A percentile compares a stretch with the other conserved stretches of the same genome.
phyloP scores from a whole-genome alignment of 352 stramenopile genomes.

The Achlya hypogyna region DNA sequence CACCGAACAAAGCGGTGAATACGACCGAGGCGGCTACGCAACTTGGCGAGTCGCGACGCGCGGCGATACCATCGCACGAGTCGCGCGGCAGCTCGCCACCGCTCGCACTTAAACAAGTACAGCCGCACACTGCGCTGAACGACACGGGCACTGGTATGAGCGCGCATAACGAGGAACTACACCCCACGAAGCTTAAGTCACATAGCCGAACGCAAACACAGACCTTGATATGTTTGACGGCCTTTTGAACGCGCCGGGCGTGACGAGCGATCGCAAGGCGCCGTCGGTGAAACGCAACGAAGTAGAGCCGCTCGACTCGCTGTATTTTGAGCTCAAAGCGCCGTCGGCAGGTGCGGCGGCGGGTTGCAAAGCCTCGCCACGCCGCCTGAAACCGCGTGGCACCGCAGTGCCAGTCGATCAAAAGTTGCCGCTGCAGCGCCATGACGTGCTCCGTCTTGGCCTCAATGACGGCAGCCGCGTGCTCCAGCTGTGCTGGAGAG shows the following conservation, averaged over 20 bases:
- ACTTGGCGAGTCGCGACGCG: neutral
- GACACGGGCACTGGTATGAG: neutral
- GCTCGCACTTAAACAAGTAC: constrained; percentile 14
- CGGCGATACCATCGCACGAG: constrained; percentile 9
- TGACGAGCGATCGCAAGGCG: neutral
- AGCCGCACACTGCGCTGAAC: constrained; percentile 7
- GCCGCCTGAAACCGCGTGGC: constrained; percentile 5
- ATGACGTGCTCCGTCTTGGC: neutral
- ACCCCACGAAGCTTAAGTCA: neutral
- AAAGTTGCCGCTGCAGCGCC: constrained; percentile 1
- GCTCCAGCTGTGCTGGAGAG: neutral
- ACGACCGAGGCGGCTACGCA: neutral
- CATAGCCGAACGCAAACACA: neutral
- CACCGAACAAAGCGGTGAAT: constrained; percentile 13
- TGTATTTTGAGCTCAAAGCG: neutral
- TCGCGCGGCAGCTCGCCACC: constrained; percentile 1
- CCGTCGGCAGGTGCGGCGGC: neutral
- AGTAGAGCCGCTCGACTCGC: neutral
- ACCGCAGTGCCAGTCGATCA: constrained; percentile 3
- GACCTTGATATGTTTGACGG: constrained; percentile 8
- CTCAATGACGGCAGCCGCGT: neutral
- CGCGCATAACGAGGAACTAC: constrained; percentile 2
- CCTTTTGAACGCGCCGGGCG: neutral
- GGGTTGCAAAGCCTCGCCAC: constrained; percentile 1
- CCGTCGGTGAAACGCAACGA: constrained; percentile 3